Percentiles rank a stretch among this genome's conserved stretches.
These are phyloP conservation scores for Chlamydomonas incerta DNA, from an alignment of 139 green algal genomes.

Conservation along the genomic window DNA sequence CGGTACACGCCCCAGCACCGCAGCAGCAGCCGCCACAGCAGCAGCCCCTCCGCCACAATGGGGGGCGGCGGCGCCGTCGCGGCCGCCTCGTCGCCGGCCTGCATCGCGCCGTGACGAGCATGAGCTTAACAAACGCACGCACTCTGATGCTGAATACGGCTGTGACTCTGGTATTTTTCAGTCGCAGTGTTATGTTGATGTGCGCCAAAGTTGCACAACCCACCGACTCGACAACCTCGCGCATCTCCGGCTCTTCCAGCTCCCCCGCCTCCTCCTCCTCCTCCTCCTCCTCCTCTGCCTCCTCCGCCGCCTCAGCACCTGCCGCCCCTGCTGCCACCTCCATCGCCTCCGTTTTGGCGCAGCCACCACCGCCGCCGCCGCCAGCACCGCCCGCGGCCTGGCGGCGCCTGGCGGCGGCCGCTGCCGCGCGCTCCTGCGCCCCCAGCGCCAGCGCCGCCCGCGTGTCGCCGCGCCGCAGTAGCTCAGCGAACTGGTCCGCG, in stretches of 20 bases:
- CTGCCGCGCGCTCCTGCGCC: neutral
- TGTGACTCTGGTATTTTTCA: too few relatives aligned
- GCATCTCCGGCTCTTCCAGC: constrained; percentile 30
- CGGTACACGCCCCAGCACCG: constrained; percentile 10
- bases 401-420: neutral
- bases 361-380: neutral
- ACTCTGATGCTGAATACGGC: too few relatives aligned
- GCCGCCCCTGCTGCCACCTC: neutral
- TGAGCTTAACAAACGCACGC: too few relatives aligned
- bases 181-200: too few relatives aligned
- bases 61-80: neutral
- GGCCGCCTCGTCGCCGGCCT: neutral
- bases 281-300: neutral
- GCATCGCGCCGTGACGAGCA: neutral
- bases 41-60: neutral
- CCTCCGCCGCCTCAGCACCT: neutral
- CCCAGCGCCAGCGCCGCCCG: constrained; percentile 18
- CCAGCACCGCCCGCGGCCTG: too few relatives aligned
- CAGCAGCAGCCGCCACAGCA: constrained; percentile 39
- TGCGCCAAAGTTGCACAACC: neutral
- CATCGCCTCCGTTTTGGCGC: neutral
- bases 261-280: neutral
- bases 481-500: constrained; percentile 14
- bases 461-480: constrained; percentile 22
- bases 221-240: neutral